Conservation (phyloP, 805 yeast species). For the Peterozyma xylosa region DNA sequence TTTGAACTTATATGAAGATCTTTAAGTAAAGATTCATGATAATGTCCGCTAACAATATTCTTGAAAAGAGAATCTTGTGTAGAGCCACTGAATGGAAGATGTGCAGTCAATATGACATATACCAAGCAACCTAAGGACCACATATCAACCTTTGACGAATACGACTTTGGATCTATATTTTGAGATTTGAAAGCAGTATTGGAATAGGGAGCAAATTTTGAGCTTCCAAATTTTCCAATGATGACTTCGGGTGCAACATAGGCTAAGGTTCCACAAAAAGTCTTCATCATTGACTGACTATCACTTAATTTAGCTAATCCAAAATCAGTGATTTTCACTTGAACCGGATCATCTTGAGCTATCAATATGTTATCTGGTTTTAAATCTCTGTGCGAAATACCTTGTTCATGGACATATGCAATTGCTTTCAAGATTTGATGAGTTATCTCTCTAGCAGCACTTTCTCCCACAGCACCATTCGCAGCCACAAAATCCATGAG, state of each 20-base stretch:
- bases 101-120: slow-evolving; percentile 87
- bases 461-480: slow-evolving; percentile 88
- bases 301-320: slow-evolving; percentile 91
- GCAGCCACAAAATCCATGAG: slow-evolving; percentile 95
- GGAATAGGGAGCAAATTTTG: slow-evolving; percentile 9
- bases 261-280: slow-evolving; percentile 96
- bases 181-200: slow-evolving; percentile 7
- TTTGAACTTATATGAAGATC: slow-evolving; percentile 20
- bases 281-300: slow-evolving; percentile 79
- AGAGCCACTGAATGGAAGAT: slow-evolving; percentile 88
- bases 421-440: slow-evolving; percentile 81
- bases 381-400: slow-evolving; percentile 92
- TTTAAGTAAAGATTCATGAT: slow-evolving; percentile 67
- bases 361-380: slow-evolving; percentile 95
- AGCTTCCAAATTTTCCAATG: slow-evolving; percentile 43
- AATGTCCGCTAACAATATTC: slow-evolving; percentile 71
- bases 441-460: slow-evolving; percentile 79
- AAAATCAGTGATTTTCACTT: slow-evolving; percentile 91
- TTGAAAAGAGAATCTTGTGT: slow-evolving; percentile 81
- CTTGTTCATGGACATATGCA: slow-evolving; percentile 78
- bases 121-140: slow-evolving; percentile 97
- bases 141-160: slow-evolving; percentile 88
- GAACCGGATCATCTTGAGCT: slow-evolving; percentile 83
- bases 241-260: slow-evolving; percentile 95
- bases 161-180: slow-evolving; percentile 23